Percentiles rank a stretch among this genome's conserved stretches.
These are phyloP conservation scores for Rhizopogon rudus DNA, from an alignment of 768 basidiomycete species.

Conservation along the genomic window DNA sequence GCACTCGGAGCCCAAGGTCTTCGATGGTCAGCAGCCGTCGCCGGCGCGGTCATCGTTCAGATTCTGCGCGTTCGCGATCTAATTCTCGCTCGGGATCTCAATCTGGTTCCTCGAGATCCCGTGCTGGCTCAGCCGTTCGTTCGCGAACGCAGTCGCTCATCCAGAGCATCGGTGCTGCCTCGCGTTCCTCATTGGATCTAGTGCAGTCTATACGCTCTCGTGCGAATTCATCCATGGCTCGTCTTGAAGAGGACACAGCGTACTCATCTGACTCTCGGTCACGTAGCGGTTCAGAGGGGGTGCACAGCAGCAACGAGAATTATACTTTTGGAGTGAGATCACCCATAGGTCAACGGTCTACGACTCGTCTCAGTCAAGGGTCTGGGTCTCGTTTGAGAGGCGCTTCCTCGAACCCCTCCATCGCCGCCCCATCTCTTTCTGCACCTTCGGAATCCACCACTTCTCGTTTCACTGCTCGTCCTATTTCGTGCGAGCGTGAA, in stretches of 20 bases:
- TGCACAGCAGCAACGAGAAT: constrained; percentile 54
- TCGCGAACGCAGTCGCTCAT: constrained; percentile 64
- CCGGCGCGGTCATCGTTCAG: constrained; percentile 21
- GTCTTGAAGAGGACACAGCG: constrained; percentile 52
- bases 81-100: constrained; percentile 18
- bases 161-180: constrained; percentile 57
- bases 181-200: constrained; percentile 55
- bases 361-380: constrained; percentile 28
- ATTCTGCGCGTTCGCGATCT: constrained; percentile 14
- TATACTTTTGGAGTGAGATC: constrained; percentile 58
- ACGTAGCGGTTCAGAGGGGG: constrained; percentile 40
- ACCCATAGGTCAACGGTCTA: constrained; percentile 22
- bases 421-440: constrained; percentile 13
- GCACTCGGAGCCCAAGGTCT: constrained; percentile 47
- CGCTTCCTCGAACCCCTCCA: constrained; percentile 7
- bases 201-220: constrained; percentile 47
- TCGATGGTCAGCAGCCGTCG: constrained; percentile 31
- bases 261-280: constrained; percentile 31
- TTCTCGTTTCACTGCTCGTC: constrained; percentile 16
- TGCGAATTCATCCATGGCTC: constrained; percentile 63
- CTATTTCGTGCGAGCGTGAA: constrained; percentile 10
- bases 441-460: constrained; percentile 22
- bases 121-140: constrained; percentile 49
- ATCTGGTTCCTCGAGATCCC: constrained; percentile 32
- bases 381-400: constrained; percentile 16